Evolutionary conservation across 2,329 filamentous ascomycete species (phyloP), one percentile per base, ranked within the genome.

Genomic region (Colletotrichum truncatum): DNA sequence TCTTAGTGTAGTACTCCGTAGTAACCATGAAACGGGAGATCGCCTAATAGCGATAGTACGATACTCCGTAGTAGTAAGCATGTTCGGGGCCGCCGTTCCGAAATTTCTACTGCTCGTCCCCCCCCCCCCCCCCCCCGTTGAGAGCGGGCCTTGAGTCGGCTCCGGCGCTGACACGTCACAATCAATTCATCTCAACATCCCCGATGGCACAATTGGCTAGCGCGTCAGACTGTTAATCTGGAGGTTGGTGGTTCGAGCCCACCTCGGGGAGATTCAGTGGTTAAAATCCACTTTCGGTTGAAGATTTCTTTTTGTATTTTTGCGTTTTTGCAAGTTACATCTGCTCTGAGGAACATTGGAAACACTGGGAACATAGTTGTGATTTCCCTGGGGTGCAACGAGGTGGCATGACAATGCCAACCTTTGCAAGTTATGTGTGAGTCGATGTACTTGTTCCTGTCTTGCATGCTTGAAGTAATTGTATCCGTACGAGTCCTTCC

Each of bases 131-230:
- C 56, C 49, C 49, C 58, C 21, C 12, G 32, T 62, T 36, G 18
- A 8, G 5, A 1, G 16, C 8, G 14, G 32, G 26, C 43, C 41
- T 57, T 38, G 48, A 18, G 18, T 34, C 26, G 45, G 43, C 32
- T 49, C 16, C 34, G 23, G 23, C 43, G 16, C 25, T 2, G 5
- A 2, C 6, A 18, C 26, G 2, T 21, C 46, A 49, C 10, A 49
- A 32, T n/a, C 9, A 45, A 46, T 14, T 25, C 26, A 56, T 34
- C 39, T 56, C 53, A 56, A 56, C 39, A 46, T 56, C 53, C 53
- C 53, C 53, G 53, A 56, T 56, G 53, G 53, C 53, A 56, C 53
- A 56, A 56, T 56, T 56, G 53, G 53, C 53, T 56, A 56, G 53
- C 53, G 53, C 53, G 53, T 56, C 53, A 56, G 53, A 56, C 53